Conservation (phyloP, 371 early-diverging fungal species). For the Basidiobolus meristosporus region DNA sequence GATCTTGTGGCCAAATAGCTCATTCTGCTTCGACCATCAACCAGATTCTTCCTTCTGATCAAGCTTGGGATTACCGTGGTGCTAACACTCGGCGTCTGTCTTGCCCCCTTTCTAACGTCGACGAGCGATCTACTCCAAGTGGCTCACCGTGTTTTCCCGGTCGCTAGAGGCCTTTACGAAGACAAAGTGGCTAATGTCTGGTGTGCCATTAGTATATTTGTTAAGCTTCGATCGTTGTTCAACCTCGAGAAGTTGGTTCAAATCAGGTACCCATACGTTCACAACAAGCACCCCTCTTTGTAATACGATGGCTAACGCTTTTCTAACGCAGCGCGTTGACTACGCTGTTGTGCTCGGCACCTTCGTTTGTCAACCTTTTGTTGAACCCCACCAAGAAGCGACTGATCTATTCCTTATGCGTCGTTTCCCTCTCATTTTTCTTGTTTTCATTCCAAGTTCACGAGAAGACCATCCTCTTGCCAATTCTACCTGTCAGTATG, state of each 20-base stretch:
- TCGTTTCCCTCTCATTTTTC: slow-evolving; percentile 72
- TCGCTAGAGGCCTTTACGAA: slow-evolving; percentile 85
- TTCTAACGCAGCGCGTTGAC: slow-evolving; percentile 26
- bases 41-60: slow-evolving; percentile 4
- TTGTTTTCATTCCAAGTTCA: slow-evolving; percentile 93
- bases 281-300: neutral
- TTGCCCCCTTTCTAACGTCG: slow-evolving; percentile 49
- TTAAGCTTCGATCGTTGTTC: slow-evolving; percentile 60
- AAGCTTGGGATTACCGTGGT: slow-evolving; percentile 59
- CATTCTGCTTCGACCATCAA: neutral
- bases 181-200: slow-evolving; percentile 95
- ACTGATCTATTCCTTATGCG: slow-evolving; percentile 45
- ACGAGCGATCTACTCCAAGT: slow-evolving; percentile 54
- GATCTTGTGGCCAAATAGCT: neutral
- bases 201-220: slow-evolving; percentile 73
- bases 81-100: slow-evolving; percentile 33
- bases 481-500: slow-evolving; percentile 52
- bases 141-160: slow-evolving; percentile 69
- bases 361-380: slow-evolving; percentile 38
- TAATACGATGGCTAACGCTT: neutral
- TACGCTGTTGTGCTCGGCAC: slow-evolving; percentile 47
- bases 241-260: slow-evolving; percentile 31
- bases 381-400: slow-evolving; percentile 20
- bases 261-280: slow-evolving; percentile 25
- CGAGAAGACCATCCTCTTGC: slow-evolving; percentile 86